A percentile compares a stretch with the other conserved stretches of the same genome.
These are phyloP conservation scores for Neonectria hederae DNA, from an alignment of 2,329 filamentous ascomycete genomes.

Conservation along the genomic window DNA sequence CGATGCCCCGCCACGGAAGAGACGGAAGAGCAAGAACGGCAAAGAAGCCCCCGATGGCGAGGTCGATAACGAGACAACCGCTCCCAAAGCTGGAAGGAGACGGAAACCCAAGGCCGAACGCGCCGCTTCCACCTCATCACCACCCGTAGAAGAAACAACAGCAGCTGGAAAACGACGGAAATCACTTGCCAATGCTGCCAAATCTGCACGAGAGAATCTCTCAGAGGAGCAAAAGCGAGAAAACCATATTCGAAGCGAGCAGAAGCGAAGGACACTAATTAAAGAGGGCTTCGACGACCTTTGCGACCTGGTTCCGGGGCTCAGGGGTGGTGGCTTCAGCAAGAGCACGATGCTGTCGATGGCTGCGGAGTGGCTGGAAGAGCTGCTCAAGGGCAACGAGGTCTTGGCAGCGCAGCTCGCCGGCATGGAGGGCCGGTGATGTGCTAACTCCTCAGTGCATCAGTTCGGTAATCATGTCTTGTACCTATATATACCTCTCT, in stretches of 20 bases:
- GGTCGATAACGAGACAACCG: conserved; percentile 49
- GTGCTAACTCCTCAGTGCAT: neutral
- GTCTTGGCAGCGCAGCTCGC: conserved; percentile 63
- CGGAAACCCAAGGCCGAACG: conserved; percentile 60
- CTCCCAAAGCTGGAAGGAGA: conserved; percentile 51
- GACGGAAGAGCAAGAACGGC: conserved; percentile 63
- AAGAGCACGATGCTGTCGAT: conserved; percentile 83
- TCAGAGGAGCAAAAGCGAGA: conserved; percentile 83
- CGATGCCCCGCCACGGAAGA: conserved; percentile 59
- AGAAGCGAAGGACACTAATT: conserved; percentile 84
- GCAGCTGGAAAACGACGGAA: conserved; percentile 60
- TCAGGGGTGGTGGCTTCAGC: conserved; percentile 79
- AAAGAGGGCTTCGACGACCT: conserved; percentile 85
- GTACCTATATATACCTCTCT: conserved; percentile 27
- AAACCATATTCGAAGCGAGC: conserved; percentile 88
- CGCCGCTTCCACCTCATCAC: conserved; percentile 42
- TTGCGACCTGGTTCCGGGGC: conserved; percentile 77
- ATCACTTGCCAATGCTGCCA: conserved; percentile 54
- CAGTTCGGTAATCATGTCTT: conserved; percentile 8
- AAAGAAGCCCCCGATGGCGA: conserved; percentile 55
- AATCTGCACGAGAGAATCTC: conserved; percentile 73
- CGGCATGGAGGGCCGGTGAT: conserved; percentile 43
- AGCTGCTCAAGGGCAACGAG: conserved; percentile 75
- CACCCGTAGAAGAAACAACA: conserved; percentile 47
- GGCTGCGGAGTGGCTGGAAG: conserved; percentile 81